Conservation (phyloP, 2,329 filamentous ascomycete genomes). For the Macroventuria anomochaeta region DNA sequence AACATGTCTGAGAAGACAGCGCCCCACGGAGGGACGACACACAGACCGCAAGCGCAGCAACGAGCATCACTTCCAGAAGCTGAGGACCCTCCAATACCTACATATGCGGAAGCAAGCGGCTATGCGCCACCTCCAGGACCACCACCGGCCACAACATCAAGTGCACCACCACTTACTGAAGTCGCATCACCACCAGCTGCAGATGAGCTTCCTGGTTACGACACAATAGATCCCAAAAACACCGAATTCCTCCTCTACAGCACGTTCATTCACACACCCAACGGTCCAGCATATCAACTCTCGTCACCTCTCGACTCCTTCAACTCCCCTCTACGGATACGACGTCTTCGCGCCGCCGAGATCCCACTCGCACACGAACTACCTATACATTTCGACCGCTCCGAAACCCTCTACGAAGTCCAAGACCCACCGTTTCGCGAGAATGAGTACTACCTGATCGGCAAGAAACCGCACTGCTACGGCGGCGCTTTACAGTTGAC, state of each 20-base stretch:
- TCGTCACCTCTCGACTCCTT: slow-evolving; percentile 24
- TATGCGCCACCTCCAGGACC: slow-evolving; percentile 11
- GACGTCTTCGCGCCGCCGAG: slow-evolving; percentile 26
- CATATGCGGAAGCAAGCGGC: slow-evolving; percentile 17
- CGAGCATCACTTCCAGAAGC: slow-evolving; percentile 8
- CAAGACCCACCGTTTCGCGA: slow-evolving; percentile 25
- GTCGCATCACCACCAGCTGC: slow-evolving; percentile 3
- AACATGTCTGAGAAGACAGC: slow-evolving; percentile 16
- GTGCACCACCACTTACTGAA: neutral
- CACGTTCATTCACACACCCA: slow-evolving; percentile 29
- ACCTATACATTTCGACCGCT: slow-evolving; percentile 23
- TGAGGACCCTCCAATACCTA: slow-evolving; percentile 12
- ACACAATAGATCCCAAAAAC: slow-evolving; percentile 22
- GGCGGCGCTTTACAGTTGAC: slow-evolving; percentile 23
- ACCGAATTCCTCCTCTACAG: slow-evolving; percentile 25
- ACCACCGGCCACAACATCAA: slow-evolving; percentile 1
- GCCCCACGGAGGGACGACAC: slow-evolving; percentile 11
- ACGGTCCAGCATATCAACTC: slow-evolving; percentile 27
- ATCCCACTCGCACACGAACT: slow-evolving; percentile 13
- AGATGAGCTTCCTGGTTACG: slow-evolving; percentile 25
- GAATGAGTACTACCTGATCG: slow-evolving; percentile 25
- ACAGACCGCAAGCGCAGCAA: slow-evolving; percentile 8
- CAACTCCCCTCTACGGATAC: slow-evolving; percentile 24
- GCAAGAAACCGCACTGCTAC: slow-evolving; percentile 21
- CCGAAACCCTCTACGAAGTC: slow-evolving; percentile 25